Evolutionary conservation across 2,329 filamentous ascomycete genomes (phyloP), one percentile per base, ranked within the genome.

Genomic region (Sporothrix brasiliensis): DNA sequence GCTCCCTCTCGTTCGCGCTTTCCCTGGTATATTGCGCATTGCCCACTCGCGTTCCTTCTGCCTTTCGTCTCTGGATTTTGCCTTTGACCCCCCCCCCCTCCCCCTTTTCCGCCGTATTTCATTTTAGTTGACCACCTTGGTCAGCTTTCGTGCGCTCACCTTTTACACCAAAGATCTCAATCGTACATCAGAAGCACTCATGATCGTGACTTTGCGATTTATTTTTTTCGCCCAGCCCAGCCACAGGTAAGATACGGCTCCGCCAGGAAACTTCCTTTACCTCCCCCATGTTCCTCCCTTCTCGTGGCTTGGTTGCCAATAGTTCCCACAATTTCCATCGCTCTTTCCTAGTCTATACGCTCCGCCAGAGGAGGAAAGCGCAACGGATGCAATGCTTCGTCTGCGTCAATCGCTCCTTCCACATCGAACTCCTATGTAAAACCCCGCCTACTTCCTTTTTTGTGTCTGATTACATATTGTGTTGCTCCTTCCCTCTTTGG

Each of bases 371-470:
- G 13, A 21, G 14, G 16, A 52, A 39, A 52, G 27, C n/a, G 44
- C 19, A 66, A 21, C 9, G 34, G 19, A 34, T 52, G 41, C 49
- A 11, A 39, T 50, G 16, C 30, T 39, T 53, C 34, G 34, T 58
- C 34, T 56, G 21, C 27, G 19, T 67, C 11, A 54, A 44, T 53
- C 47, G 63, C 19, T 39, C 63, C 63, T 63, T 47, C 60, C 60
- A 63, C 49, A 11, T 30, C 60, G 27, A 27, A 34, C 41, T 30
- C 60, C 11, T 19, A 10, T 60, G 34, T 21, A 41, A 44, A 19
- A 47, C 63, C 63, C 63, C 27, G 16, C 49, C 11, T 67, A n/a
- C 63, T 50, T 34, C 49, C 63, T 21, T 49, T 49, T 63, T n/a
- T 16, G 52, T 7, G 4, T 52, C 39, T 21, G 27, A 14, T 52